Conservation (phyloP, 2,329 filamentous ascomycete genomes). For the Pseudogymnoascus sp. region DNA sequence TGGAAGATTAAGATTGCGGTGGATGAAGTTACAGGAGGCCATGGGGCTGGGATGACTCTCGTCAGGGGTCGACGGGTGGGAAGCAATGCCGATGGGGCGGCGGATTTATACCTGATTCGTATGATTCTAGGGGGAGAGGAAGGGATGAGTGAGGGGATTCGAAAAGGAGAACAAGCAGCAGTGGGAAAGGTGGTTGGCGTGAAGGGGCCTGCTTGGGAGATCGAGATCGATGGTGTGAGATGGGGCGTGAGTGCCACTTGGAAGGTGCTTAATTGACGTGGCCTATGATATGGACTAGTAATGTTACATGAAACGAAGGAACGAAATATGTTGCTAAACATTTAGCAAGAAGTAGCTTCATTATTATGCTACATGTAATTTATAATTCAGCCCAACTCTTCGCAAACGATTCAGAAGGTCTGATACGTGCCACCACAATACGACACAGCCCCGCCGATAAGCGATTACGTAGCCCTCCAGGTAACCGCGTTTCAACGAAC, state of each 20-base stretch:
- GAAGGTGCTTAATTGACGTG: slow-evolving; percentile 21
- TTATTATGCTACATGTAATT: background rate
- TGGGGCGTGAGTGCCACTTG: slow-evolving; percentile 30
- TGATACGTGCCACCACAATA: background rate
- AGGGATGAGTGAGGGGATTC: slow-evolving; percentile 15
- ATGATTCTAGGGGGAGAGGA: slow-evolving; percentile 27
- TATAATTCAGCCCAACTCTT: background rate
- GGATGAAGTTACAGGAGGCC: slow-evolving; percentile 21
- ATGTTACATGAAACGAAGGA: background rate
- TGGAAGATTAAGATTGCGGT: slow-evolving; percentile 25
- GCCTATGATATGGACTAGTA: background rate
- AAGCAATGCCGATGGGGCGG: slow-evolving; percentile 14
- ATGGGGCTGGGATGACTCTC: slow-evolving; percentile 21
- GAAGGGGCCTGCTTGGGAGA: slow-evolving; percentile 28
- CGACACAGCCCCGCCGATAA: slow-evolving; percentile 3
- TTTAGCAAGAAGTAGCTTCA: background rate
- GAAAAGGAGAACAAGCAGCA: slow-evolving; percentile 21
- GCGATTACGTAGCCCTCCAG: slow-evolving; percentile 6
- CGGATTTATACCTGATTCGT: slow-evolving; percentile 12
- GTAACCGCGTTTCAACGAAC: background rate
- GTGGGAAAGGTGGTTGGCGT: slow-evolving; percentile 23
- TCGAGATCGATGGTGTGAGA: slow-evolving; percentile 23
- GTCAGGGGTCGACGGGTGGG: slow-evolving; percentile 21
- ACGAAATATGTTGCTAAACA: background rate
- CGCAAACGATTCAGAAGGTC: background rate